Evolutionary conservation across 441 rosid species (phyloP).

Genomic region (Erodium texanum): DNA sequence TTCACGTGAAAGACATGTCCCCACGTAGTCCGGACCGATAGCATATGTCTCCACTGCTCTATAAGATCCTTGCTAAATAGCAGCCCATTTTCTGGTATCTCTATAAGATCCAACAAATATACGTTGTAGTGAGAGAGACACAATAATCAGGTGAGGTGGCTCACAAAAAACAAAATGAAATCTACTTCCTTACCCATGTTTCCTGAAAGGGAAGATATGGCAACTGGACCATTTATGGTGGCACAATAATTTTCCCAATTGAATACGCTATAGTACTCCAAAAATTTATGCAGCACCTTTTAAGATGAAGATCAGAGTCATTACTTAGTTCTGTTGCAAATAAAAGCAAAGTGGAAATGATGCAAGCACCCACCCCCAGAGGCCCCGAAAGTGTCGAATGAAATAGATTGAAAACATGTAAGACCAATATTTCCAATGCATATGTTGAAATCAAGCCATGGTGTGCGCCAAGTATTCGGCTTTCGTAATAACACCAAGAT

Average conservation of each 20-base stretch:
- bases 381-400: conserved; percentile 69
- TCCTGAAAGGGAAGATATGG: conserved; percentile 44
- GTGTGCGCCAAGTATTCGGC: conserved; percentile 86
- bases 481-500: conserved; percentile 96
- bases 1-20: conserved; percentile 40
- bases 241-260: conserved; percentile 70
- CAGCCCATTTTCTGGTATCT: conserved; percentile 26
- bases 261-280: conserved; percentile 75
- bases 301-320: conserved; percentile 17
- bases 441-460: conserved; percentile 81
- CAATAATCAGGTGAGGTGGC: too few relatives aligned
- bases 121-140: background rate
- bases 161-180: conserved; percentile 5
- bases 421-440: conserved; percentile 72
- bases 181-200: conserved; percentile 42
- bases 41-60: conserved; percentile 36
- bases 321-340: conserved; percentile 12
- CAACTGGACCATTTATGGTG: conserved; percentile 51
- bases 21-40: conserved; percentile 34
- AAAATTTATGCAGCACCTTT: conserved; percentile 68
- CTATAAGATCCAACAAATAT: conserved; percentile 29
- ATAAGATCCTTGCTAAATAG: conserved; percentile 55
- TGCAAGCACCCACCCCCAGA: conserved; percentile 47
- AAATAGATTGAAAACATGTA: conserved; percentile 59
- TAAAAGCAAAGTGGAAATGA: conserved; percentile 14